Evolutionary conservation across 108 stramenopile species (phyloP), one percentile per base, ranked within the genome.

Genomic region (Pseudonitzschia multiseries): DNA sequence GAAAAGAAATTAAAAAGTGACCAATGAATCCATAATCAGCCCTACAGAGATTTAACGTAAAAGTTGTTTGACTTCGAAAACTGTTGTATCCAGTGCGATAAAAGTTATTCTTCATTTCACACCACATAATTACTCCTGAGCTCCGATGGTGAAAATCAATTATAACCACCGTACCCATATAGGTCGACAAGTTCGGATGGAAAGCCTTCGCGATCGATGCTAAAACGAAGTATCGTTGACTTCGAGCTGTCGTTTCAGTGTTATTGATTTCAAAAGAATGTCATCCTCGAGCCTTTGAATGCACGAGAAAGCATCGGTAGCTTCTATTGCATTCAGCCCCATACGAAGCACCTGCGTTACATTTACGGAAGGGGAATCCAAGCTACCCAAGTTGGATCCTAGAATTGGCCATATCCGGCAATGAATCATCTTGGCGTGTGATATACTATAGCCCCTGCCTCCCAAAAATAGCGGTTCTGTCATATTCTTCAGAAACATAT

Each of bases 1-100:
- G 48, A 68, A 41, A 48, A 68, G 18, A 51, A 70, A 70, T 27
- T 36, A 70, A 70, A 70, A 53, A 41, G 48, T 31, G 64, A 21
- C 21, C 24, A 65, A 21, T 43, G 33, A 0, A n/a, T 59, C 15
- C 24, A 26, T n/a, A 36, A 36, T 36, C 36, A 36, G 6, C 2
- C 36, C 36, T 5, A 36, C 2, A 36, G 4, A 2, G 6, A 36
- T 36, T 36, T 36, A 5, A 36, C 36, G 36, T 36, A 36, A 5
- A 36, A 6, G 36, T 36, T 6, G n/a, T 36, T 36, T 6, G 36
- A 2, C 36, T 36, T 6, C 6, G 4, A 36, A 36, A 36, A 6
- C 36, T 36, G 2, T 36, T 36, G 2, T 36, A 36, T 36, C 36
- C 36, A 2, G 6, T 5, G 36, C 4, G 36, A 36, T 36, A 36